These are phyloP conservation scores for Hymenoscyphus repandus DNA, from an alignment of 2,329 filamentous ascomycete species.

Conservation along the genomic window DNA sequence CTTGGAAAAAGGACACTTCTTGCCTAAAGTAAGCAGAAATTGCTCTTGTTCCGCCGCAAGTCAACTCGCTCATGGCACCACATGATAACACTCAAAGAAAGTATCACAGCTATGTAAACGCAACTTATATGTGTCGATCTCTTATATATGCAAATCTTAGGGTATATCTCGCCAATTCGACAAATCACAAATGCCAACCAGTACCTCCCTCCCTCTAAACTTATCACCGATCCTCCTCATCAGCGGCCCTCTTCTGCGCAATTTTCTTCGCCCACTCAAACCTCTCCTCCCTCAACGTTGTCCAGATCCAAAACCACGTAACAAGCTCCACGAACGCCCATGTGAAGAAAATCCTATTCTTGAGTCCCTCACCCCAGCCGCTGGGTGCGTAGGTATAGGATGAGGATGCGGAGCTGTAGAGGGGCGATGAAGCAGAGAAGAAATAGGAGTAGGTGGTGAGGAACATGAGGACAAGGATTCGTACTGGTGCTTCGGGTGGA, in stretches of 20 bases:
- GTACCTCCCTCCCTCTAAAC: neutral
- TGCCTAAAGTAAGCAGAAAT: too few species aligned
- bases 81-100: too few species aligned
- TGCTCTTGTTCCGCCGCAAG: too few species aligned
- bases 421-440: slow-evolving; percentile 47
- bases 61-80: too few species aligned
- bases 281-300: slow-evolving; percentile 62
- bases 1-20: too few species aligned
- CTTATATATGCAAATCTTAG: neutral
- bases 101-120: too few species aligned
- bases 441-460: slow-evolving; percentile 61
- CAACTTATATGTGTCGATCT: too few species aligned
- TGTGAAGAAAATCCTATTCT: slow-evolving; percentile 80
- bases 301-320: slow-evolving; percentile 82
- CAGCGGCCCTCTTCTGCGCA: slow-evolving; percentile 29
- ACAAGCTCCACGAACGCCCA: slow-evolving; percentile 81
- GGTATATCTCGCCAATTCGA: neutral
- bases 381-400: slow-evolving; percentile 35
- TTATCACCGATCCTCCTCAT: slow-evolving; percentile 30
- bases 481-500: slow-evolving; percentile 48
- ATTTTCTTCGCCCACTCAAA: slow-evolving; percentile 32
- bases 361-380: slow-evolving; percentile 61
- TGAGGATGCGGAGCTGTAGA: slow-evolving; percentile 38
- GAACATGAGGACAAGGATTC: slow-evolving; percentile 56
- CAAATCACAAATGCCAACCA: neutral